Evolutionary conservation across 768 basidiomycete species (phyloP).

Genomic region (Termitomyces sp.): DNA sequence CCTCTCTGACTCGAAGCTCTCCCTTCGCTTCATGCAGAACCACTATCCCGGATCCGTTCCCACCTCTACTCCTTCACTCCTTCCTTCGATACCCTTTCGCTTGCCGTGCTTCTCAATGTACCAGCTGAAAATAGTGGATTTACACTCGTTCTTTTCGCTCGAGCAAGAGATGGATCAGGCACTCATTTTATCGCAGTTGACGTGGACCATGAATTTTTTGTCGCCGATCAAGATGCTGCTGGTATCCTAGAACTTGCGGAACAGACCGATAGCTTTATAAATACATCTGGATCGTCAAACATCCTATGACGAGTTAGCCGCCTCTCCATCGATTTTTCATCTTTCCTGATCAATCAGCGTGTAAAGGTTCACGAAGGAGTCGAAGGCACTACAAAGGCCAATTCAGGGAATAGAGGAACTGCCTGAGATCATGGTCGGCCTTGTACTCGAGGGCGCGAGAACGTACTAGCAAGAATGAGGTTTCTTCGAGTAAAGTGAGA

Average conservation of each 20-base stretch:
- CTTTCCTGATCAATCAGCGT: conserved; percentile 19
- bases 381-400: conserved; percentile 20
- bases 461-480: conserved; percentile 17
- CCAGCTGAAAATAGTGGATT: conserved; percentile 29
- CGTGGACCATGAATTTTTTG: conserved; percentile 22
- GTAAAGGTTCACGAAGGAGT: conserved; percentile 26
- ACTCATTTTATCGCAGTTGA: conserved; percentile 23
- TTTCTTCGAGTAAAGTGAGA: conserved; percentile 20
- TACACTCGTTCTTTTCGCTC: conserved; percentile 27
- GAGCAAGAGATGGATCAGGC: conserved; percentile 1
- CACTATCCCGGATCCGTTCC: conserved; percentile 14
- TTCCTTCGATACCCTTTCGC: conserved; percentile 18
- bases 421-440: conserved; percentile 22
- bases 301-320: conserved; percentile 21
- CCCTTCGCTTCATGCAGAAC: conserved; percentile 20
- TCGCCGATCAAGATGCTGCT: conserved; percentile 20
- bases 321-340: conserved; percentile 27
- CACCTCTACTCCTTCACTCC: conserved; percentile 18
- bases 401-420: conserved; percentile 22
- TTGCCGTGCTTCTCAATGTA: conserved; percentile 27
- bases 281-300: conserved; percentile 28
- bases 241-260: conserved; percentile 21
- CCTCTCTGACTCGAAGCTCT: conserved; percentile 14
- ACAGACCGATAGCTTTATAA: conserved; percentile 21
- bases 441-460: conserved; percentile 28